Base-by-base conservation (phyloP, 2,329 filamentous ascomycete species). In the Juglanconis juglandina region DNA sequence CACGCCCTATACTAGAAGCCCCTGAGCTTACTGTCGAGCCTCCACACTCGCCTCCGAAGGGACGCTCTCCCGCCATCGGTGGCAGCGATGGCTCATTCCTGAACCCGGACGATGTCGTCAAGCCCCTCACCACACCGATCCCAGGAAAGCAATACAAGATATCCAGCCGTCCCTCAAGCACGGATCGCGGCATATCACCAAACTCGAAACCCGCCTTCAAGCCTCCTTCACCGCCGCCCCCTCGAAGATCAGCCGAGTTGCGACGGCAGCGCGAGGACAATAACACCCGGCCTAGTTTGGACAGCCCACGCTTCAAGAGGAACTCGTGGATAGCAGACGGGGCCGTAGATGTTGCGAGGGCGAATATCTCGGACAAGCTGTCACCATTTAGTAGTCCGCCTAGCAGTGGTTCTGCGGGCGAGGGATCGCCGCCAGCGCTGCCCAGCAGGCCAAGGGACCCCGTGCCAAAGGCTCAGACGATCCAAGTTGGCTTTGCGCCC, bases 341-440 rank as follows among this genome's bases (percentile, higher is more conserved):
- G 24, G 58, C 63, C 5, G 64, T 71, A 32, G 76, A 78, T 46
- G n/a, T 57, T n/a, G 59, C 66, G 63, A 72, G 65, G 68, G 74
- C 65, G 48, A 67, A 76, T 68, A 39, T 77, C 70, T 49, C 74
- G 69, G 72, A 78, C 63, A 76, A 78, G 68, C 70, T 87, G 0
- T 96, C 94, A 1, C 93, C 94, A 0, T 96, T 97, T 70, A 92
- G 81, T 68, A 96, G 92, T 41, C 92, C 92, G 17, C 92, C 93
- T 0, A 87, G 86, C 66, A 94, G 89, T 69, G 66, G 66, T 32
- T 67, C 64, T 14, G 83, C 85, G 4, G 71, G 78, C 0, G 78
- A 81, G n/a, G 76, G 77, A n/a, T 76, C 76, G 6, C 79, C 79
- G 7, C 81, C 83, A 1, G 75, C 73, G 58, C 77, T 82, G 49